Conservation (phyloP, 2,329 filamentous ascomycete species). For the Claviceps pazoutovae region DNA sequence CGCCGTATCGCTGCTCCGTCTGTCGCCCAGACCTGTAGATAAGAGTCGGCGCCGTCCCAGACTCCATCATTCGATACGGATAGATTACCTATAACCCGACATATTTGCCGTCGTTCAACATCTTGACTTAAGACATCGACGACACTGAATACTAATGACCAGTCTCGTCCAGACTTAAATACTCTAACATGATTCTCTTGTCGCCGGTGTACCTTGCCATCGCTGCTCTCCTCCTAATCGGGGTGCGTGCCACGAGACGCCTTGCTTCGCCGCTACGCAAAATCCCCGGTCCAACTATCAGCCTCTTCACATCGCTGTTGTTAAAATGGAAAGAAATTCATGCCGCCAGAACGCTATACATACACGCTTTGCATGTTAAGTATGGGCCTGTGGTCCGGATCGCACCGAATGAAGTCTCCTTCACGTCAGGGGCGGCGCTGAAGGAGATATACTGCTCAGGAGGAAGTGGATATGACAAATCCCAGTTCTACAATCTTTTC, state of each 20-base stretch:
- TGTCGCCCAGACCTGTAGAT: background rate
- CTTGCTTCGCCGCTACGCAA: constrained; percentile 20
- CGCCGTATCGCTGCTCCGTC: background rate
- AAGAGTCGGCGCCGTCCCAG: background rate
- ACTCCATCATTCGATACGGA: background rate
- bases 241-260: constrained; percentile 13
- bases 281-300: constrained; percentile 34
- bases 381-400: constrained; percentile 33
- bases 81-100: too few relatives aligned
- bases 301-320: constrained; percentile 34
- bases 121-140: background rate
- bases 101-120: background rate
- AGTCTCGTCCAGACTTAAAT: background rate
- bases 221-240: constrained; percentile 13
- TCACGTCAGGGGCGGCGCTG: constrained; percentile 22
- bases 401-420: constrained; percentile 32
- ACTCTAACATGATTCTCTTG: constrained; percentile 13
- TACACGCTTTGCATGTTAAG: constrained; percentile 34
- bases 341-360: constrained; percentile 36
- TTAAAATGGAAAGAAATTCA: constrained; percentile 44
- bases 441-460: constrained; percentile 41
- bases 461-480: constrained; percentile 52
- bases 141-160: background rate
- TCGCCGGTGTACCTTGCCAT: constrained; percentile 14
- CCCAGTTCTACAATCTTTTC: constrained; percentile 49